phyloP scores from a whole-genome alignment of 2,329 filamentous ascomycete genomes.

The Xylariaceae sp. region DNA sequence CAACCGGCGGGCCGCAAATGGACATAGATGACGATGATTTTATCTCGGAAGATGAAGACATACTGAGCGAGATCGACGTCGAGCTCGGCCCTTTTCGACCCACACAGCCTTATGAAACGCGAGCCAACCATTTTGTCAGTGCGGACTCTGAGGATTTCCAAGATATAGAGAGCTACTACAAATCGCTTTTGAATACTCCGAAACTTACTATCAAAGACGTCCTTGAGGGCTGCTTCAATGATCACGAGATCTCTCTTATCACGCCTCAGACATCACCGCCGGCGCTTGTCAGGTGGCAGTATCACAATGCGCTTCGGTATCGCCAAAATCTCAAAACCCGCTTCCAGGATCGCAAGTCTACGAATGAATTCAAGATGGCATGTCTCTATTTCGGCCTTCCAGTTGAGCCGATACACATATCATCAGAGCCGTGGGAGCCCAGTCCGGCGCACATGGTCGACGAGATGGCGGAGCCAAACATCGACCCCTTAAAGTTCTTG shows the following conservation, averaged over 20 bases:
- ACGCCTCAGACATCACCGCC: constrained; percentile 23
- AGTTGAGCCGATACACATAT: constrained; percentile 36
- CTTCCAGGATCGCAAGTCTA: constrained; percentile 27
- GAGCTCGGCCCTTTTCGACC: constrained; percentile 3
- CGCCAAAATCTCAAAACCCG: constrained; percentile 26
- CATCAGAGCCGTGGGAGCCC: background rate
- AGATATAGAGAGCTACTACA: constrained; percentile 27
- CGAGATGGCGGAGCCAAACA: background rate
- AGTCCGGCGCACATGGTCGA: constrained; percentile 13
- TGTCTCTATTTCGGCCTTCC: constrained; percentile 46
- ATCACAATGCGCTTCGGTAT: constrained; percentile 29
- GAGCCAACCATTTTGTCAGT: constrained; percentile 19
- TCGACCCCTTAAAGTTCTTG: constrained; percentile 23
- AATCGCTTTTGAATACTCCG: constrained; percentile 20
- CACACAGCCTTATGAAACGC: constrained; percentile 19
- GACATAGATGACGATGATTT: constrained; percentile 3
- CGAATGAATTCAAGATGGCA: constrained; percentile 39
- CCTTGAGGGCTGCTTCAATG: constrained; percentile 32
- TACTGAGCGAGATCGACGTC: background rate
- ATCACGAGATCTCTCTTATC: constrained; percentile 32
- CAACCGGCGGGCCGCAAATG: no score
- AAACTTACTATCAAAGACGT: constrained; percentile 28
- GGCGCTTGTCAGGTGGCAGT: constrained; percentile 31
- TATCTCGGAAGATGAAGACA: constrained; percentile 1
- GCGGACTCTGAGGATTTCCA: constrained; percentile 17